Percentiles rank a stretch among this genome's conserved stretches.
Conservation (phyloP, 2,329 filamentous ascomycete genomes). For the Tolypocladium endophyticum region DNA sequence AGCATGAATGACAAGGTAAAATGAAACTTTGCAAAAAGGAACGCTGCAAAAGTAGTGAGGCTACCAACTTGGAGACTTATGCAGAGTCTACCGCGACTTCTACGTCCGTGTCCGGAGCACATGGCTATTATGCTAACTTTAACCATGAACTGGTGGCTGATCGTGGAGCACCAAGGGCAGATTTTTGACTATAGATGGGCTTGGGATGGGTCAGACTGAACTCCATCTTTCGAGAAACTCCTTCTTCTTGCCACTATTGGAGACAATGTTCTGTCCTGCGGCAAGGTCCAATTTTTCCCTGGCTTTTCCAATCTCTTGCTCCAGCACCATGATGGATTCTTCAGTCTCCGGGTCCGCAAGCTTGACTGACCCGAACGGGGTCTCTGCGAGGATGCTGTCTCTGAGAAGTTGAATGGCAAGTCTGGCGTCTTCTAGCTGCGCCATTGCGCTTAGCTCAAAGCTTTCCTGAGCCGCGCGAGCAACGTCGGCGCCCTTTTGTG, state of each 20-base stretch:
- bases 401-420: conserved; percentile 37
- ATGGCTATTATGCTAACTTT: no score
- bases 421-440: conserved; percentile 35
- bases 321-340: conserved; percentile 34
- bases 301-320: conserved; percentile 32
- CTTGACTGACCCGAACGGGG: conserved; percentile 33
- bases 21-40: no score
- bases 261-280: conserved; percentile 23
- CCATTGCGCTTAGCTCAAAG: conserved; percentile 32
- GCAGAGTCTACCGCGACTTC: no score
- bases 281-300: conserved; percentile 26
- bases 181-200: no score
- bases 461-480: conserved; percentile 34
- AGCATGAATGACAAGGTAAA: no score
- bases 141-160: no score
- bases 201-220: neutral
- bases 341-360: conserved; percentile 44
- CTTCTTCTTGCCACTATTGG: conserved; percentile 35
- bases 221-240: conserved; percentile 31
- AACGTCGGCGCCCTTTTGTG: conserved; percentile 31
- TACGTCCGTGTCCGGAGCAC: no score
- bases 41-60: no score
- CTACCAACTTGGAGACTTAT: no score
- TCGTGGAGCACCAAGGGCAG: no score
- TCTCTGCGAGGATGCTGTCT: conserved; percentile 44